These are phyloP conservation scores for Syzygium grande DNA, from an alignment of 345 rosid genomes.

Conservation along the genomic window DNA sequence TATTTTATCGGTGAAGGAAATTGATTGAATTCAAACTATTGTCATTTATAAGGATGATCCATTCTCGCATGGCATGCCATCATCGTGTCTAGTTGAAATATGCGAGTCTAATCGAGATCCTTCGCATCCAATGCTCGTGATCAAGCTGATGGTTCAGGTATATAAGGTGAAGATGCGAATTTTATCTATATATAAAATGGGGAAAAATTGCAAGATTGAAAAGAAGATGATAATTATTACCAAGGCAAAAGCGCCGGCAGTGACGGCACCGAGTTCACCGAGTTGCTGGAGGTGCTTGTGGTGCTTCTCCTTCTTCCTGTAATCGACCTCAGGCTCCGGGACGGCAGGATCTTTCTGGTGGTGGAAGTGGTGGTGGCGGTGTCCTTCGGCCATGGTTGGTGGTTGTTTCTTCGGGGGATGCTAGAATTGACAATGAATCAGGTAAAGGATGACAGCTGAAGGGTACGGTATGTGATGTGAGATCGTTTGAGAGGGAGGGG, in stretches of 20 bases:
- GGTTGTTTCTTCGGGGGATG: not conserved
- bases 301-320: constrained; percentile 50
- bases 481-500: not conserved
- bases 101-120: not conserved
- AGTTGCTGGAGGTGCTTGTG: constrained; percentile 48
- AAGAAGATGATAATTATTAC: constrained; percentile 9
- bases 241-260: constrained; percentile 44
- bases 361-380: constrained; percentile 35
- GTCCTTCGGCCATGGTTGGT: constrained; percentile 31
- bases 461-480: not conserved
- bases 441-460: not conserved
- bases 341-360: constrained; percentile 10
- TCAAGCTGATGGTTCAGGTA: not conserved
- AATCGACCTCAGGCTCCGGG: constrained; percentile 10
- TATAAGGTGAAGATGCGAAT: not conserved
- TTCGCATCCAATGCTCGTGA: not conserved
- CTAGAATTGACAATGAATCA: not conserved
- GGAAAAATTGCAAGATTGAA: not conserved
- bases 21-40: not conserved
- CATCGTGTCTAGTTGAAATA: not conserved
- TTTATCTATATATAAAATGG: no score
- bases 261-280: constrained; percentile 31
- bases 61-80: not conserved
- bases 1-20: not conserved
- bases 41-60: not conserved